Evolutionary conservation across 2,329 filamentous ascomycete species (phyloP).

Genomic region (Aspergillus chevalieri): DNA sequence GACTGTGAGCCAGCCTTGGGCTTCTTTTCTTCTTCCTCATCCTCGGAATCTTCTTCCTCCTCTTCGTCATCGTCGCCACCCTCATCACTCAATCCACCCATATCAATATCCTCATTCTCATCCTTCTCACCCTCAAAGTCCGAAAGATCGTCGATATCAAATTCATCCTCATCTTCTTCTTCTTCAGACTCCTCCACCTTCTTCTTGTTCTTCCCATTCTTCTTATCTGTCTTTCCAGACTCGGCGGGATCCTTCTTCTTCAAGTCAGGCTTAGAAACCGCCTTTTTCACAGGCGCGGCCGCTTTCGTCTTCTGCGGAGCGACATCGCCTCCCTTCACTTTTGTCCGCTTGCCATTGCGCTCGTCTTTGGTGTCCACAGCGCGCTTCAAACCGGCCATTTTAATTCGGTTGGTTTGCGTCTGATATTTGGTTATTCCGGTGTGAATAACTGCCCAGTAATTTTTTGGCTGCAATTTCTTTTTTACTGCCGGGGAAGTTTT

Average conservation of each 20-base stretch:
- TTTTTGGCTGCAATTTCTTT: slow-evolving; percentile 1
- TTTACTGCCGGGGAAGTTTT: slow-evolving; percentile 8
- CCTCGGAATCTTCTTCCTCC: slow-evolving; percentile 27
- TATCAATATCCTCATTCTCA: slow-evolving; percentile 24
- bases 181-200: slow-evolving; percentile 37
- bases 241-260: slow-evolving; percentile 24
- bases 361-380: slow-evolving; percentile 32
- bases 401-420: not conserved
- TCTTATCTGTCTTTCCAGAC: slow-evolving; percentile 22
- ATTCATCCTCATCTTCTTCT: slow-evolving; percentile 46
- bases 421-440: not conserved
- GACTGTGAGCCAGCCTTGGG: slow-evolving; percentile 13
- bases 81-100: slow-evolving; percentile 43
- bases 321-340: slow-evolving; percentile 25
- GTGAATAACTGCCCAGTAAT: not conserved
- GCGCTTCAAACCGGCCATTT: slow-evolving; percentile 39
- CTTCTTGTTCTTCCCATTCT: slow-evolving; percentile 29
- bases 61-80: slow-evolving; percentile 49
- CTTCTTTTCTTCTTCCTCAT: slow-evolving; percentile 17
- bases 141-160: slow-evolving; percentile 50
- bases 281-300: slow-evolving; percentile 20
- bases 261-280: slow-evolving; percentile 10
- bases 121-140: slow-evolving; percentile 35
- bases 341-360: slow-evolving; percentile 37
- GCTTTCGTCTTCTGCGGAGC: slow-evolving; percentile 10